These are phyloP conservation scores for Chaetomium fimeti DNA, from an alignment of 495 filamentous ascomycete genomes.

Conservation along the genomic window DNA sequence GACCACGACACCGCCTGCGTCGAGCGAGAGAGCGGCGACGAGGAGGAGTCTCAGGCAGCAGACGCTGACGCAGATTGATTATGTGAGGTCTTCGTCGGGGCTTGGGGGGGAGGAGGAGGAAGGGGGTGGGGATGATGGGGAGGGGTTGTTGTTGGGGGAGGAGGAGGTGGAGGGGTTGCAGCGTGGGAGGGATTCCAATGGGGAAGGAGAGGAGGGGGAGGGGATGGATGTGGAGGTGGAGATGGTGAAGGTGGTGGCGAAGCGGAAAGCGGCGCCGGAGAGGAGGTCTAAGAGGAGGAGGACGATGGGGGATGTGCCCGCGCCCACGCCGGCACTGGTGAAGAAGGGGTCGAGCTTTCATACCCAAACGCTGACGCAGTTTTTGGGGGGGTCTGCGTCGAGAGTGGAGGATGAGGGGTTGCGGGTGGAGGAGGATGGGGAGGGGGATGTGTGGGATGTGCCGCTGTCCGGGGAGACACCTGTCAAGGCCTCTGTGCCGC, in stretches of 20 bases:
- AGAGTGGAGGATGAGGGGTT: slow-evolving; percentile 25
- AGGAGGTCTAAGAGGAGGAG: slow-evolving; percentile 34
- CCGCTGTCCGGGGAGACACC: not conserved
- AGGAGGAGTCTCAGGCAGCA: slow-evolving; percentile 36
- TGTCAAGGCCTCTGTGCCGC: not conserved
- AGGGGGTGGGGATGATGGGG: slow-evolving; percentile 7
- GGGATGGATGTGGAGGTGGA: slow-evolving; percentile 16
- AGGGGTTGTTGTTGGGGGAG: slow-evolving; percentile 16
- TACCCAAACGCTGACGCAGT: slow-evolving; percentile 48
- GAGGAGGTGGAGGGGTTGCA: slow-evolving; percentile 15
- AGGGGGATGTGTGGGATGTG: not conserved
- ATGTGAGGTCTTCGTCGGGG: slow-evolving; percentile 26
- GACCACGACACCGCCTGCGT: not conserved
- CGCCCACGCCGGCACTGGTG: slow-evolving; percentile 8
- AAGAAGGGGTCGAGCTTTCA: slow-evolving; percentile 37
- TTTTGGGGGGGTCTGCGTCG: slow-evolving; percentile 28
- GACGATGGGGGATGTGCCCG: slow-evolving; percentile 44
- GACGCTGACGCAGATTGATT: slow-evolving; percentile 54
- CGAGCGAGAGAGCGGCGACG: too few relatives aligned
- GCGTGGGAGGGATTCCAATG: not conserved
- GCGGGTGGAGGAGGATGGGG: slow-evolving; percentile 35
- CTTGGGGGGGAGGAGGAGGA: slow-evolving; percentile 18
- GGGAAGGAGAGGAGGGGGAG: slow-evolving; percentile 19
- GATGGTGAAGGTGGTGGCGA: slow-evolving; percentile 16
- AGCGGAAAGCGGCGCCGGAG: not conserved